These are phyloP conservation scores for Penstemon eatonii DNA, from an alignment of 257 asterid species.

Conservation along the genomic window DNA sequence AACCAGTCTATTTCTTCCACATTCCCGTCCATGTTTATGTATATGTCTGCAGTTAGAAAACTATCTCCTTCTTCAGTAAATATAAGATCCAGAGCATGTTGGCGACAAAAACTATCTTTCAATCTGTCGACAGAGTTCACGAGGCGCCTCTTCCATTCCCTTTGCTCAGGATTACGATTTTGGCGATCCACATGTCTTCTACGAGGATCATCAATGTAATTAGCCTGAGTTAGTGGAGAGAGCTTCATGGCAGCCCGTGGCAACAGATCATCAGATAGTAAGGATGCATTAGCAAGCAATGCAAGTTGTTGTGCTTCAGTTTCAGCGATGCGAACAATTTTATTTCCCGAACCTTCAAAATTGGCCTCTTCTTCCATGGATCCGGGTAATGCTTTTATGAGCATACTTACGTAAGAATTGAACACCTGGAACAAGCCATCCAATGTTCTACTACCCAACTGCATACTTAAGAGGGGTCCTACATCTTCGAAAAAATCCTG, in stretches of 20 bases:
- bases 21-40: conserved; percentile 81
- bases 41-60: conserved; percentile 80
- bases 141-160: conserved; percentile 97
- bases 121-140: conserved; percentile 75
- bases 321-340: conserved; percentile 93
- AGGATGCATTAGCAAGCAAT: conserved; percentile 95
- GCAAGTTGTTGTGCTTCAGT: conserved; percentile 96
- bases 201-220: conserved; percentile 69
- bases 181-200: conserved; percentile 84
- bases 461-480: conserved; percentile 92
- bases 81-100: conserved; percentile 93
- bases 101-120: conserved; percentile 97
- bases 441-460: conserved; percentile 83
- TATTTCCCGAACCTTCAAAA: conserved; percentile 75
- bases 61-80: conserved; percentile 97
- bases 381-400: conserved; percentile 92
- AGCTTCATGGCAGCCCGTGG: conserved; percentile 98
- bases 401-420: conserved; percentile 74
- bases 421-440: conserved; percentile 96
- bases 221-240: conserved; percentile 56
- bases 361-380: conserved; percentile 88
- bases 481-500: conserved; percentile 98
- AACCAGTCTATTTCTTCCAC: conserved; percentile 84
- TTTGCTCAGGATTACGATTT: conserved; percentile 92
- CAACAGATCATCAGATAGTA: conserved; percentile 88